A percentile compares a stretch with the other conserved stretches of the same genome.
Conservation (phyloP, 2,329 filamentous ascomycete species). For the Hirsutella thompsonii region DNA sequence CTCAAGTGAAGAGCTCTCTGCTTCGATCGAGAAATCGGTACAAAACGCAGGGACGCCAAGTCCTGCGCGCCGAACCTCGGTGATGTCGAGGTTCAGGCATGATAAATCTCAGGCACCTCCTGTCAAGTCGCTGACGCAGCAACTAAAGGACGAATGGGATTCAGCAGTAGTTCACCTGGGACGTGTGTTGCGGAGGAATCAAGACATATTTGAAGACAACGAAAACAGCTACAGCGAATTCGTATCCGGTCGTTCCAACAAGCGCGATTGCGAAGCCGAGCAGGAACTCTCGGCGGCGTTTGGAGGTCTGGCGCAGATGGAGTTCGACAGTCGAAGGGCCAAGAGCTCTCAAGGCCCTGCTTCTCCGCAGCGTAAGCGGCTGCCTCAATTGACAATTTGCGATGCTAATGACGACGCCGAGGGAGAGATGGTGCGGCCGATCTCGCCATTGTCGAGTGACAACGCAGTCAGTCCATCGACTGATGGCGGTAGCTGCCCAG, state of each 20-base stretch:
- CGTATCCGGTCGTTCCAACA: conserved; percentile 6
- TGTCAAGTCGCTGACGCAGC: conserved; percentile 21
- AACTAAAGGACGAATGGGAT: conserved; percentile 27
- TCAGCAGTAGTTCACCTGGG: conserved; percentile 18
- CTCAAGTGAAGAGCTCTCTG: conserved; percentile 21
- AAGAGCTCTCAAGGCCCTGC: conserved; percentile 8
- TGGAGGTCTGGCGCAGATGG: conserved; percentile 22
- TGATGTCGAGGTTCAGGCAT: conserved; percentile 19
- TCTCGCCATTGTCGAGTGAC: conserved; percentile 18
- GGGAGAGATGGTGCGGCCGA: conserved; percentile 2
- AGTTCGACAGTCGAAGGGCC: conserved; percentile 14
- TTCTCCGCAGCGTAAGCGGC: not conserved
- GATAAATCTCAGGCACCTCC: conserved; percentile 15
- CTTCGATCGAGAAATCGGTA: conserved; percentile 20
- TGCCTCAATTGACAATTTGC: not conserved
- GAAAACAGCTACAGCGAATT: conserved; percentile 10
- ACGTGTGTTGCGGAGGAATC: conserved; percentile 22
- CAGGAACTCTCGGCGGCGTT: conserved; percentile 18
- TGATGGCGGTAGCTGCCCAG: conserved; percentile 19
- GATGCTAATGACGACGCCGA: not conserved
- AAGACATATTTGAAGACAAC: conserved; percentile 13
- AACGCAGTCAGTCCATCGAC: conserved; percentile 21
- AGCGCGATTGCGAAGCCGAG: conserved; percentile 11
- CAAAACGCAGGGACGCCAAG: conserved; percentile 14
- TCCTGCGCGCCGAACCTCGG: conserved; percentile 18